Evolutionary conservation across 2,329 filamentous ascomycete genomes (phyloP).

Genomic region (Teratosphaeria pseudoeucalypti): DNA sequence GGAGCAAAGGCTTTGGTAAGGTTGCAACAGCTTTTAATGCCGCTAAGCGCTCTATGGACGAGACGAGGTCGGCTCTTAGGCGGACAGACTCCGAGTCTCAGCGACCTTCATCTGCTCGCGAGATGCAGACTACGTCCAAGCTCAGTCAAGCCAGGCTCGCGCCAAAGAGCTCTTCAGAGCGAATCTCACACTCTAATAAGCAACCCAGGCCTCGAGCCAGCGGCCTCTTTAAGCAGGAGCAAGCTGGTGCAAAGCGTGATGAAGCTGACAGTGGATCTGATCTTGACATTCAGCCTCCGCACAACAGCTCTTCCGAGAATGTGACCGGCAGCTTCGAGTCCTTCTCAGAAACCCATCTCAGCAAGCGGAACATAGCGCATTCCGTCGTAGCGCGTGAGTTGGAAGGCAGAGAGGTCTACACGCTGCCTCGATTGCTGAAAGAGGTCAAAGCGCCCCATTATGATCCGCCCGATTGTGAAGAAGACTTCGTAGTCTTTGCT

Average conservation of each 20-base stretch:
- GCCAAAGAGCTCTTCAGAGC: background rate
- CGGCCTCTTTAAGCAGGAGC: background rate
- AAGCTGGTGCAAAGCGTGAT: background rate
- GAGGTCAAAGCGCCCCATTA: conserved; percentile 75
- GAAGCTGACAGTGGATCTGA: conserved; percentile 7
- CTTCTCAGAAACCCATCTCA: conserved; percentile 76
- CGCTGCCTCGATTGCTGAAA: conserved; percentile 69
- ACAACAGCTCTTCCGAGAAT: conserved; percentile 5
- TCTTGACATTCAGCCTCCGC: conserved; percentile 17
- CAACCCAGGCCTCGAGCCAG: background rate
- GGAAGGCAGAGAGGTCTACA: conserved; percentile 63
- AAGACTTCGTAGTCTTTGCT: conserved; percentile 81
- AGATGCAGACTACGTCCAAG: background rate
- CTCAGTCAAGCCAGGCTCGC: background rate
- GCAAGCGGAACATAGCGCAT: conserved; percentile 73
- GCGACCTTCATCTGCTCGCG: background rate
- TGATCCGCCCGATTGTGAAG: conserved; percentile 67
- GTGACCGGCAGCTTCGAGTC: conserved; percentile 54
- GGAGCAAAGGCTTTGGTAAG: conserved; percentile 25
- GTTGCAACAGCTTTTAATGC: background rate
- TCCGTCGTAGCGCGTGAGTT: conserved; percentile 68
- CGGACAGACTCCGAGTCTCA: background rate
- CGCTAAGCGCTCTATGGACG: background rate
- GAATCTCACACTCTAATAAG: background rate
- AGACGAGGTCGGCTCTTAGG: background rate